Base-by-base conservation (phyloP, 2,329 filamentous ascomycete genomes). In the Nemania sp. region DNA sequence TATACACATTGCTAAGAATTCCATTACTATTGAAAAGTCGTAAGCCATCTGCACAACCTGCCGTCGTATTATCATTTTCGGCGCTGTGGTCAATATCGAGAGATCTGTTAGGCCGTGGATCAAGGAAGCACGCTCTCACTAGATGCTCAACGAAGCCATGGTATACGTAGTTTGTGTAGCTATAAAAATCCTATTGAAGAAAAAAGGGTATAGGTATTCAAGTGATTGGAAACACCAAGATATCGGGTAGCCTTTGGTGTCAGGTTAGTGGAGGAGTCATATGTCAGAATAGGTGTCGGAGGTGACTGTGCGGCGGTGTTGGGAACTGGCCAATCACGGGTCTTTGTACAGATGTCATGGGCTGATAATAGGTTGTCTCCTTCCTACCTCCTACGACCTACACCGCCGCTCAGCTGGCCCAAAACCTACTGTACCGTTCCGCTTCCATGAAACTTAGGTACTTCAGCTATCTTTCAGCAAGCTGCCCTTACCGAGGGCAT, bases 21-120 rank as follows among this genome's bases (percentile, higher is more conserved):
- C 61, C 54, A 49, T 44, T 57, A 52, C 41, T 69, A 70, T 67
- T 66, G 64, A 45, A 64, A 61, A 26, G 53, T 60, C 22, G 46
- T 61, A 59, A 57, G 60, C 60, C 63, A 67, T 64, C 56, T 56
- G 60, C 40, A 62, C 52, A 52, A 36, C 51, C 39, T 66, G 64
- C 72, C 70, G 73, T 71, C 63, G 72, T 60, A 66, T 58, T 66
- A 74, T 73, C 74, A 76, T 76, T 63, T 75, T 75, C 45, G 55
- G 52, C 66, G 60, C 55, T 61, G 50, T 40, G 39, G 23, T 41
- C 41, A 11, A 24, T 28, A 22, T 19, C 9, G 30, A 33, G 17
- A 12, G 31, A 26, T 22, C 37, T 50, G 34, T 19, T 20, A 58
- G 58, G 55, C 55, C 40, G 39, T 50, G 40, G 43, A 49, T 57